Percentiles rank a stretch among this genome's conserved stretches.
phyloP scores from a whole-genome alignment of 202 grass and related monocot genomes.

The Musa balbisiana region DNA sequence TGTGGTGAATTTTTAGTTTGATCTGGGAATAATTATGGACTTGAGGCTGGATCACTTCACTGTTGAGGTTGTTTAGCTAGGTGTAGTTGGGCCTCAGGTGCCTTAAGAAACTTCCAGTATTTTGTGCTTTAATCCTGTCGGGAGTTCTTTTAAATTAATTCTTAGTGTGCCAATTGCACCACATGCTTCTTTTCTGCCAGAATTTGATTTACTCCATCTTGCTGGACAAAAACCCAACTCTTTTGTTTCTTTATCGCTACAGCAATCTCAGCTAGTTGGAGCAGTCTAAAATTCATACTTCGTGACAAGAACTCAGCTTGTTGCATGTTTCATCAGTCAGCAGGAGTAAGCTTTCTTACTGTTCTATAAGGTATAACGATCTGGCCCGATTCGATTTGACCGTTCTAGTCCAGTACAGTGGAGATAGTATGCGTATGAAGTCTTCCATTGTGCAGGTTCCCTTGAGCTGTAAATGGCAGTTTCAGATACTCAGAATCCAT shows the following conservation, averaged over 20 bases:
- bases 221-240: no score
- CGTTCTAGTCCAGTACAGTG: neutral
- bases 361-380: neutral
- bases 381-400: neutral
- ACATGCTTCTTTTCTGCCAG: no score
- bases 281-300: neutral
- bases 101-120: neutral
- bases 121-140: neutral
- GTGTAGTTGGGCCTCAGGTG: no score
- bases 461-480: slow-evolving; percentile 42
- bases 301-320: neutral
- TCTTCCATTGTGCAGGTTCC: slow-evolving; percentile 36
- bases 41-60: neutral
- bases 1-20: no score
- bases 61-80: neutral
- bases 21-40: no score
- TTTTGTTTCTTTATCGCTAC: no score
- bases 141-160: neutral
- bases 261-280: neutral
- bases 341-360: no score
- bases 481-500: slow-evolving; percentile 28
- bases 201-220: no score
- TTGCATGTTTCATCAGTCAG: neutral
- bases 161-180: neutral
- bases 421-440: neutral